Evolutionary conservation across 129 eudicot species (phyloP).

Genomic region (Tagetes patula): DNA sequence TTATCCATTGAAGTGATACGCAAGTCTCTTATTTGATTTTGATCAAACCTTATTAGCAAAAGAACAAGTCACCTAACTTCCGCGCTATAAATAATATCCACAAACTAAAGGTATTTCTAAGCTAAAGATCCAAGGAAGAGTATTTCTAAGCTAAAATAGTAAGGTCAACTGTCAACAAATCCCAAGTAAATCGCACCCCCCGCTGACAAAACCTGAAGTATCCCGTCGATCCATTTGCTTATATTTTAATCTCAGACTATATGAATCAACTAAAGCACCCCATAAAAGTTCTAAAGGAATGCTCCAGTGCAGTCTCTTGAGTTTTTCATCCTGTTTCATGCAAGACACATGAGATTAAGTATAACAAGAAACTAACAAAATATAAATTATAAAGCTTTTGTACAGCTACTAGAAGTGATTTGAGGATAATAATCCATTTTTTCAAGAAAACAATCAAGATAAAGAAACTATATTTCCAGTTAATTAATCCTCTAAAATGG

Average conservation of each 20-base stretch:
- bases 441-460: neutral
- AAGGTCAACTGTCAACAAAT: slow-evolving; percentile 56
- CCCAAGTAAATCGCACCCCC: slow-evolving; percentile 53
- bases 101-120: slow-evolving; percentile 47
- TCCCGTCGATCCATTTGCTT: slow-evolving; percentile 90
- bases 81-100: slow-evolving; percentile 40
- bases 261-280: slow-evolving; percentile 32
- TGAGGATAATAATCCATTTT: neutral
- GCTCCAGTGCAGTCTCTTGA: slow-evolving; percentile 25
- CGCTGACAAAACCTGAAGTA: slow-evolving; percentile 99
- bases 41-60: slow-evolving; percentile 44
- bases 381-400: slow-evolving; percentile 1
- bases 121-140: slow-evolving; percentile 29
- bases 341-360: slow-evolving; percentile 23
- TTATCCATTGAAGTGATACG: slow-evolving; percentile 57
- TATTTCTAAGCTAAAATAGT: slow-evolving; percentile 32
- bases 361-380: slow-evolving; percentile 6
- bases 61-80: slow-evolving; percentile 65
- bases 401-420: neutral
- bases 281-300: slow-evolving; percentile 27
- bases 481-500: neutral
- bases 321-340: slow-evolving; percentile 60
- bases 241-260: slow-evolving; percentile 20
- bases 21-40: slow-evolving; percentile 42
- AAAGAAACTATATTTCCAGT: slow-evolving; percentile 12